Base-by-base conservation (phyloP, 805 yeast species). In the Ogataea corticis region DNA sequence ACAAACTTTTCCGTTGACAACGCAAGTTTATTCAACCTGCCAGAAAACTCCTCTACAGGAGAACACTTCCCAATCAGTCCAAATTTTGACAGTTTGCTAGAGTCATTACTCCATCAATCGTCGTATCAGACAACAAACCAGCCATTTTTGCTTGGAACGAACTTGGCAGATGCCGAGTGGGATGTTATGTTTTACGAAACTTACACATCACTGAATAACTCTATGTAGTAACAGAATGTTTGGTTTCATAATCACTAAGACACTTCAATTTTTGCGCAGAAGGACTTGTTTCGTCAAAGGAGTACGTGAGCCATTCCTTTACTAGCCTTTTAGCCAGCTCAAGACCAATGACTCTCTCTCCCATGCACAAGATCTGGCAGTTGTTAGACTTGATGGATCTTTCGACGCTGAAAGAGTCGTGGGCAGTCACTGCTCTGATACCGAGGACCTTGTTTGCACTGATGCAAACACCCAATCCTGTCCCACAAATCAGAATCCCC, bases 391-490 rank as follows among this genome's bases (percentile, higher is more conserved):
- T 61, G 23, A 73, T 71, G 28, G 71, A 64, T 44, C 78, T 59
- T 54, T 73, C 78, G 16, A 73, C 77, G 33, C 72, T 65, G 60
- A 72, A 72, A 5, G 72, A 65, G 52, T 73, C 77, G 46, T 72
- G 77, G 3, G 77, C 77, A 17, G 77, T 73, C 9, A 69, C 77
- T 1, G 77, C 77, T 37, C 77, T 59, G 43, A 73, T 71, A 10
- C 77, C 77, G 2, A 62, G 54, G 16, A 73, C 78, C 51, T 73
- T 73, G 58, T 73, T 73, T 12, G 78, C 77, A 31, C 72, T 59
- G 40, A 73, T 65, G 12, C 76, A 76, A n/a, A 73, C 77, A 0
- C 78, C 78, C 29, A 73, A 61, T 1, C 78, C 78, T 7, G 78
- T 73, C 3, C 77, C 78, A 54, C 78, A 73, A 50, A 73, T 67